Evolutionary conservation across 768 basidiomycete genomes (phyloP).

Genomic region (Hypholoma fasciculare): DNA sequence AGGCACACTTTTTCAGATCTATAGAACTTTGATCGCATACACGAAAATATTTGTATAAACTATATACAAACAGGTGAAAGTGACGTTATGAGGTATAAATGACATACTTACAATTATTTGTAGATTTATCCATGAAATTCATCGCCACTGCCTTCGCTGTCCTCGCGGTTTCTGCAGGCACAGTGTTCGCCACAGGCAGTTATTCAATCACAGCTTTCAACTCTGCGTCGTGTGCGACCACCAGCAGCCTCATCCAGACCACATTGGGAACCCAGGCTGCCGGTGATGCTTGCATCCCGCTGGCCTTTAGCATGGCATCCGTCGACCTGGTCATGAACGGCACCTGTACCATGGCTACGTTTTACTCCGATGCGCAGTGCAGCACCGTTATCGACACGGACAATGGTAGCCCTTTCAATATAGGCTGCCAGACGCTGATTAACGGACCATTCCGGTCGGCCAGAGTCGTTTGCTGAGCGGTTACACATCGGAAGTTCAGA

Average conservation of each 20-base stretch:
- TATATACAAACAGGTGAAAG: no score
- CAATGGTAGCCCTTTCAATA: not conserved
- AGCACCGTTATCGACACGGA: not conserved
- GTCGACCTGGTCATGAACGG: not conserved
- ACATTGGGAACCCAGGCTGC: not conserved
- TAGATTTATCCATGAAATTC: no score
- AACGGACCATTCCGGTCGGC: not conserved
- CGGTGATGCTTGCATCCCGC: not conserved
- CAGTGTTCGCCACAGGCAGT: not conserved
- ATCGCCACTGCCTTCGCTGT: not conserved
- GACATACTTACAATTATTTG: no score
- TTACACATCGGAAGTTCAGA: no score
- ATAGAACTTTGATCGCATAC: no score
- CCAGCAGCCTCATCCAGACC: constrained; percentile 1
- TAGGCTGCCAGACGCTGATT: not conserved
- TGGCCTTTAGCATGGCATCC: not conserved
- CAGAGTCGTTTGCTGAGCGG: not conserved
- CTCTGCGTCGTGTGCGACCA: not conserved
- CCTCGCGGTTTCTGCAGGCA: not conserved
- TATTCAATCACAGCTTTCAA: not conserved
- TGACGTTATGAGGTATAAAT: no score
- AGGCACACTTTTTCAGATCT: no score
- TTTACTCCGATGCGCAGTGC: not conserved
- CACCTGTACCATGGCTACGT: not conserved
- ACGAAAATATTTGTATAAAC: no score